Base-by-base conservation (phyloP, 2,329 filamentous ascomycete species). In the Talaromyces sp. region DNA sequence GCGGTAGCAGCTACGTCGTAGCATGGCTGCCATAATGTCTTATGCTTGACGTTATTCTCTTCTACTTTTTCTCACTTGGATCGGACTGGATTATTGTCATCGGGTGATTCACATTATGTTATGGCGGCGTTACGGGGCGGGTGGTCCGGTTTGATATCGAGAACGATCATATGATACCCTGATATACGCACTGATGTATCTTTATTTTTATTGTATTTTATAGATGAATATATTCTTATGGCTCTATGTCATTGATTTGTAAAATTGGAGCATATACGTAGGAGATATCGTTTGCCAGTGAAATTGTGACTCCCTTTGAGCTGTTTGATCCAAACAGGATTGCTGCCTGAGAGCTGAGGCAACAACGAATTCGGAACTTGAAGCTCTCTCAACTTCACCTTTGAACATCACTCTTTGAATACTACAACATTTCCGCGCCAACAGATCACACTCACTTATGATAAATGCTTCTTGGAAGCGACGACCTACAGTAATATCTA, bases 111-210 rank as follows among this genome's bases (percentile, higher is more conserved):
- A 7, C 11, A 27, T 51, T 22, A 27, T 38, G 49, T 63, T 22
- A 58, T 22, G 25, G 45, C 58, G 65, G 65, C 61, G 61, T 67
- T 22, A 53, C 31, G 43, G 36, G 34, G 19, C 7, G 40, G 34
- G 31, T 29, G 58, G 47, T 51, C 25, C 25, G 22, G 29, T 61
- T n/a, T 62, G 40, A 38, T 70, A 58, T 63, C 61, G 45, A 69
- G 56, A 72, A 67, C 70, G 68, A 73, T 69, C 69, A 71, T 67
- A 72, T 75, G 73, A 75, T 75, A 75, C 72, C 72, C 72, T 70
- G 61, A 49, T 61, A 59, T 63, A 63, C 36, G 53, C 25, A 58
- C 7, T 56, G 25, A 63, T 49, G 53, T 56, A 58, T 63, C 25
- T 31, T 40, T 56, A 27, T 58, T 47, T 43, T 62, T 19, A 53